These are phyloP conservation scores for Hanseniaspora gamundiae DNA, from an alignment of 1,139 yeast genomes.

Conservation along the genomic window DNA sequence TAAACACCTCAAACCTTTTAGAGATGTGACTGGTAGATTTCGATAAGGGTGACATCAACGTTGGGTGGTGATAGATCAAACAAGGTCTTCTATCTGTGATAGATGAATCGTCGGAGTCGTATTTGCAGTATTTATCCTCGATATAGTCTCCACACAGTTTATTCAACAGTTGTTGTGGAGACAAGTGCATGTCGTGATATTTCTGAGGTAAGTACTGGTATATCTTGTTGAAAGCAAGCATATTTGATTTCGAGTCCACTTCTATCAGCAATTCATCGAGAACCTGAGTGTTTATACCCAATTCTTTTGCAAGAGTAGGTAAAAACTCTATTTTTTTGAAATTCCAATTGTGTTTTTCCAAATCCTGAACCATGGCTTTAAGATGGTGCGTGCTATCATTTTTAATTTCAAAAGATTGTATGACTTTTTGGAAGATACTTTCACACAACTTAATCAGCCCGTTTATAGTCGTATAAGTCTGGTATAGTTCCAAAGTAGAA, in stretches of 20 bases:
- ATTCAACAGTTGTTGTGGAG: constrained; percentile 51
- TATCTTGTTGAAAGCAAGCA: constrained; percentile 2
- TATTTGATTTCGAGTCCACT: constrained; percentile 6
- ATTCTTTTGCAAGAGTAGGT: constrained; percentile 37
- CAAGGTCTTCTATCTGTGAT: constrained; percentile 45
- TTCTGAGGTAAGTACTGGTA: not conserved
- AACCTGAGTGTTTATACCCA: constrained; percentile 26
- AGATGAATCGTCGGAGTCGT: no score
- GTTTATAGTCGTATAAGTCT: constrained; percentile 87
- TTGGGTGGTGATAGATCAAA: constrained; percentile 74
- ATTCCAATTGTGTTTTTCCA: constrained; percentile 20
- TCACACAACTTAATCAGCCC: constrained; percentile 67
- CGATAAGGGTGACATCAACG: constrained; percentile 63
- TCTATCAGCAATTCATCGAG: constrained; percentile 28
- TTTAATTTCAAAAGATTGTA: constrained; percentile 14
- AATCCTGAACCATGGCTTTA: constrained; percentile 10
- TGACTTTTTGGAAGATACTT: constrained; percentile 35
- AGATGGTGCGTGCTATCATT: constrained; percentile 12
- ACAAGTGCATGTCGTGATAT: constrained; percentile 4
- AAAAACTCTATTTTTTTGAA: constrained; percentile 42
- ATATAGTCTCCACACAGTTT: constrained; percentile 47
- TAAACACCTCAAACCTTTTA: constrained; percentile 71
- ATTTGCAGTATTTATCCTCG: constrained; percentile 38
- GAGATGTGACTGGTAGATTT: constrained; percentile 34
- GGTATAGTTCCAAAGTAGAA: constrained; percentile 94